A percentile compares a stretch with the other conserved stretches of the same genome.
phyloP scores from a whole-genome alignment of 805 yeast species.

The Danielozyma ontarioensis region DNA sequence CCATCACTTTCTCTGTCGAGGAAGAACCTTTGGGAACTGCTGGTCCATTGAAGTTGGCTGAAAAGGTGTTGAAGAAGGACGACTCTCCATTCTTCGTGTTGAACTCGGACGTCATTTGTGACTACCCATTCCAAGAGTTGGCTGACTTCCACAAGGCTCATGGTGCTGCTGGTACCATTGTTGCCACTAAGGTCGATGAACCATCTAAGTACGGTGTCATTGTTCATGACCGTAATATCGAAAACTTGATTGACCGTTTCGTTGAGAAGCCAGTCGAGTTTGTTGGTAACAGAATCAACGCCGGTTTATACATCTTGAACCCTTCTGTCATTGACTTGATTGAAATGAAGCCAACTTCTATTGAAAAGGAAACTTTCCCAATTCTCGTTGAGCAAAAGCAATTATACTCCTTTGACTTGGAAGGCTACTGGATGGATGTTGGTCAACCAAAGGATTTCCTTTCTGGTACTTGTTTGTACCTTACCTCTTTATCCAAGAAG shows the following conservation, averaged over 20 bases:
- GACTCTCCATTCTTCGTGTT: conserved; percentile 94
- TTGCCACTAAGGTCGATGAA: conserved; percentile 99
- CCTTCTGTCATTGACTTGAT: conserved; percentile 95
- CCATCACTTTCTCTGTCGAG: conserved; percentile 95
- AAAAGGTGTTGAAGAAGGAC: conserved; percentile 87
- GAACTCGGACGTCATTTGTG: conserved; percentile 98
- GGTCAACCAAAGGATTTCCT: conserved; percentile 99
- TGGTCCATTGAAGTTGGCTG: conserved; percentile 98
- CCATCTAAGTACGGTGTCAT: conserved; percentile 99
- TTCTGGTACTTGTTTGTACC: conserved; percentile 90
- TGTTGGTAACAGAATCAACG: conserved; percentile 99
- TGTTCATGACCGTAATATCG: conserved; percentile 92
- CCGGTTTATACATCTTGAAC: conserved; percentile 97
- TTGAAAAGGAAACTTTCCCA: conserved; percentile 99
- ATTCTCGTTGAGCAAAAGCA: conserved; percentile 81
- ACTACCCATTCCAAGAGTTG: conserved; percentile 92
- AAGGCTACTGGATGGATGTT: conserved; percentile 99
- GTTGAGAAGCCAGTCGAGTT: conserved; percentile 99
- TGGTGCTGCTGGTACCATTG: conserved; percentile 98
- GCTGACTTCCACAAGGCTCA: conserved; percentile 90
- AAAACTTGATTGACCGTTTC: conserved; percentile 95
- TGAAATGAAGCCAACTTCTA: conserved; percentile 97
- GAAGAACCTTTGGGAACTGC: conserved; percentile 99
- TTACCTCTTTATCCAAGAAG: conserved; percentile 81
- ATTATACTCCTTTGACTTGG: conserved; percentile 92